A percentile compares a stretch with the other conserved stretches of the same genome.
These are phyloP conservation scores for Arabidopsis suecica DNA, from an alignment of 345 rosid species.

Conservation along the genomic window DNA sequence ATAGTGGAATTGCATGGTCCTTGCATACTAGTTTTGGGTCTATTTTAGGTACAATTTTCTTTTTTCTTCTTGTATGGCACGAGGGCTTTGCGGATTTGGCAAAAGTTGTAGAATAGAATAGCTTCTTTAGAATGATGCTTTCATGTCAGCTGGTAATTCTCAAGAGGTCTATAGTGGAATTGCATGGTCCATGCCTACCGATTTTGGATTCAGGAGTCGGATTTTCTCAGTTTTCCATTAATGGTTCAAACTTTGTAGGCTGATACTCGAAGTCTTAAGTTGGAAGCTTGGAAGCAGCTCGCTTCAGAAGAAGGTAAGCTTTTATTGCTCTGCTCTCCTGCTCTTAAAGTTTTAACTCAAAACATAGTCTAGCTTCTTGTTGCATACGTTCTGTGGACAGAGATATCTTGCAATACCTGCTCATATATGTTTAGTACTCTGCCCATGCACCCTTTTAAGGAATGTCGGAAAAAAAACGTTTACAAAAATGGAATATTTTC, in stretches of 20 bases:
- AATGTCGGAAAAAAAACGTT: not conserved
- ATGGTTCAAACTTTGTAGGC: conserved; percentile 59
- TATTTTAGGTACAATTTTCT: too few relatives aligned
- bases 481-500: not conserved
- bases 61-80: conserved; percentile 4
- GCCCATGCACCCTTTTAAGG: conserved; percentile 20
- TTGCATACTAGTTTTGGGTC: conserved; percentile 1
- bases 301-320: conserved; percentile 86
- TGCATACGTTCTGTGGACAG: conserved; percentile 2
- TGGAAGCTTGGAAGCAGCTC: conserved; percentile 91
- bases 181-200: conserved; percentile 25
- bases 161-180: not conserved
- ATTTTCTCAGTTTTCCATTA: conserved; percentile 6
- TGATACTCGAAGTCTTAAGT: conserved; percentile 73
- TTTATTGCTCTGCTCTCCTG: conserved; percentile 11
- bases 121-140: conserved; percentile 11
- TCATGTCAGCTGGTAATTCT: not conserved
- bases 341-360: too few relatives aligned
- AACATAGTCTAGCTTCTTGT: not conserved
- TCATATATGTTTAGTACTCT: conserved; percentile 11
- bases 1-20: not conserved
- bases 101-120: not conserved
- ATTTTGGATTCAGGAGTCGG: not conserved
- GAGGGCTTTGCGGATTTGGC: not conserved
- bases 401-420: not conserved